Base-by-base conservation (phyloP, 768 basidiomycete genomes). In the Gloeophyllum trabeum region DNA sequence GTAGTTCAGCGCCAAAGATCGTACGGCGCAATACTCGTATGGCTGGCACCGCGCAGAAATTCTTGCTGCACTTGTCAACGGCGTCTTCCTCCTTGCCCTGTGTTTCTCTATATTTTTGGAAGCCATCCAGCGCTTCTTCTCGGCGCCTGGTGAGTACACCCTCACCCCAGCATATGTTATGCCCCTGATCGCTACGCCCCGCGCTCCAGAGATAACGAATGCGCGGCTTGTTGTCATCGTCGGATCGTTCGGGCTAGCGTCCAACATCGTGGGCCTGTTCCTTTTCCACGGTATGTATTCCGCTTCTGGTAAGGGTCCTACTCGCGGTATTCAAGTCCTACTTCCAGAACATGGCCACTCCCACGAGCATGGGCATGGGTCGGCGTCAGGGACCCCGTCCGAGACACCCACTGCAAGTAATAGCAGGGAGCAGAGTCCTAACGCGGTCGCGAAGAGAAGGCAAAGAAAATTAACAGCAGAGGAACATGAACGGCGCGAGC, bases 11-110 rank as follows among this genome's bases (percentile, higher is more conserved):
- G 67, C 69, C 25, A 68, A 69, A 23, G 62, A 75, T 22, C 64
- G 63, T 24, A 76, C 83, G 61, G 73, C 83, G 22, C 75, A 79
- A 39, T 96, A 96, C 61, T 91, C 94, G 4, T 98, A 98, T 58
- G 94, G 93, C n/a, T 98, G 93, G 94, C 93, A 98, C 61, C 73
- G 96, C 47, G 96, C 96, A 14, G 93, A 96, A 57, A 93, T 96
- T 47, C 73, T 97, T 5, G 93, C 92, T 18, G 96, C 96, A 0
- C 70, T 98, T 35, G 65, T 98, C 50, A 99, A 99, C 54, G 96
- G 96, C 40, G 91, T 98, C 43, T 98, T 98, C 67, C 75, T 99
- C 4, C 73, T 97, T 34, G 96, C 96, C 0, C 75, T 98, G 1
- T 99, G 96, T 63, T 92, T 98, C 62, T 91, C 92, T 4, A 97